Base-by-base conservation (phyloP, 176 grass and related monocot species). In the Secale cereale region DNA sequence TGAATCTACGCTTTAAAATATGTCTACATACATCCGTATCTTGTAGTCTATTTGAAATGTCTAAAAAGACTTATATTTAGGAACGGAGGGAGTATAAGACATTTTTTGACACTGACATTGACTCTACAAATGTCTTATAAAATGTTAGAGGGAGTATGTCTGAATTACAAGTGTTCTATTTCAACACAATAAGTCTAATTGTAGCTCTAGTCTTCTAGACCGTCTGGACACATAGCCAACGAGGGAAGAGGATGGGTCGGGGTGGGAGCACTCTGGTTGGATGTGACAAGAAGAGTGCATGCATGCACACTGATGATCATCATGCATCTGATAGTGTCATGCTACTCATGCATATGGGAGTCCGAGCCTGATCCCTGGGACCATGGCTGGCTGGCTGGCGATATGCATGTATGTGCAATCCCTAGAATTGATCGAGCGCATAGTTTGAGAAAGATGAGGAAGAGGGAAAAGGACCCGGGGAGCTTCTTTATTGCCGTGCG, bases 401-500 rank as follows among this genome's bases (percentile, higher is more conserved):
- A 56, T 14, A 6, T 13, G 46, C 45, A 62, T 27, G n/a, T 19
- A 43, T 68, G 20, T 66, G 81, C 78, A 89, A 89, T 81, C 77
- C 77, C 69, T 83, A 81, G 68, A 45, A 43, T 33, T 32, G 37
- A 64, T 43, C 60, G 73, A 86, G 79, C 79, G 86, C 89, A 87
- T 68, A 74, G 88, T 89, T 94, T 90, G 59, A 90, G 92, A 89
- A 89, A 81, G 80, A 89, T 37, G 52, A 82, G 62, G 76, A 83
- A 79, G 74, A 83, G 74, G 26, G 76, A 90, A 79, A 76, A 88
- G 43, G 75, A 82, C 87, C 31, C 59, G 54, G 62, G 22, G 83
- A 54, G 76, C 52, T 76, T 86, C 92, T 94, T 97, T 97, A 86
- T 85, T 62, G 74, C 78, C 90, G 89, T 89, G 94, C 86, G 92